Evolutionary conservation across 768 basidiomycete species (phyloP).

Genomic region (Tricholoma sp.): DNA sequence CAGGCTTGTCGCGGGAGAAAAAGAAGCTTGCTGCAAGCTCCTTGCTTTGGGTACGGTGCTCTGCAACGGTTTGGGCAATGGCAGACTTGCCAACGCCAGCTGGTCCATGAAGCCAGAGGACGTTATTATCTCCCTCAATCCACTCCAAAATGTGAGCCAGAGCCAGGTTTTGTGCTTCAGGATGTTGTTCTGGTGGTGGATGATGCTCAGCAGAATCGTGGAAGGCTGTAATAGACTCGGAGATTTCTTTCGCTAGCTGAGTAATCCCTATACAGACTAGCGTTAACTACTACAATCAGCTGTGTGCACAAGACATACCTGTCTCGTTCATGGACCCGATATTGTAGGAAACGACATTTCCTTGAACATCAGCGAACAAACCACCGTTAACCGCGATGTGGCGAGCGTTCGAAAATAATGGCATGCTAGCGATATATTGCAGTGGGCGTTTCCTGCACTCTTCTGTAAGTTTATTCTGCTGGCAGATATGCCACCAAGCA

Average conservation of each 20-base stretch:
- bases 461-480: no score
- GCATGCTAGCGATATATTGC: not conserved
- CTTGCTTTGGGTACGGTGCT: slow-evolving; percentile 6
- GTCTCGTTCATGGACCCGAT: not conserved
- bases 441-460: no score
- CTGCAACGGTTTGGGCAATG: slow-evolving; percentile 13
- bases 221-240: slow-evolving; percentile 3
- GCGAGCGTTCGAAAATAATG: not conserved
- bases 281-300: not conserved
- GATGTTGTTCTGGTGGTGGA: slow-evolving; percentile 13
- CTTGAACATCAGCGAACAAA: not conserved
- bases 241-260: not conserved
- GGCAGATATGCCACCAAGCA: no score
- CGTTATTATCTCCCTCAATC: not conserved
- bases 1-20: slow-evolving; percentile 22
- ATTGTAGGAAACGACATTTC: not conserved
- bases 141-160: slow-evolving; percentile 10
- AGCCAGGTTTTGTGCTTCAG: slow-evolving; percentile 12
- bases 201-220: slow-evolving; percentile 14
- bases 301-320: not conserved
- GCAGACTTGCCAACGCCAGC: slow-evolving; percentile 20
- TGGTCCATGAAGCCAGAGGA: slow-evolving; percentile 17
- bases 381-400: not conserved
- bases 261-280: not conserved
- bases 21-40: slow-evolving; percentile 27